phyloP scores from a whole-genome alignment of 495 filamentous ascomycete genomes.

The Pseudevernia furfuracea region DNA sequence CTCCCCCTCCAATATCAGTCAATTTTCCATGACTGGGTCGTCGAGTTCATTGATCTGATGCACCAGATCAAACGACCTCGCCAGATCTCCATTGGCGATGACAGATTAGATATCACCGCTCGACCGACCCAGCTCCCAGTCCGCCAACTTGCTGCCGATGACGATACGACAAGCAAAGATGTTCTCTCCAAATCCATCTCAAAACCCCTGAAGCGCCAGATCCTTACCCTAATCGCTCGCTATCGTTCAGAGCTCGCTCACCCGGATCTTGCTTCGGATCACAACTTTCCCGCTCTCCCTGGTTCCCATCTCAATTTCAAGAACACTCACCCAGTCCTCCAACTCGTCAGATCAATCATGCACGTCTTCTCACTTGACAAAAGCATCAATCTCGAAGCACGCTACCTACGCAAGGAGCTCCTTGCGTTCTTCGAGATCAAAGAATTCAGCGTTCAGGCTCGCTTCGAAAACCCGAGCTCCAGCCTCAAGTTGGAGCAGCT shows the following conservation, averaged over 20 bases:
- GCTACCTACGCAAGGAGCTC: slow-evolving; percentile 79
- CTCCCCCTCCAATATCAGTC: slow-evolving; percentile 72
- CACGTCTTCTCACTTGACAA: slow-evolving; percentile 86
- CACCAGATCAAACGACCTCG: slow-evolving; percentile 66
- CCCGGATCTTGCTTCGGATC: slow-evolving; percentile 78
- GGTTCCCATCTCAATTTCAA: slow-evolving; percentile 61
- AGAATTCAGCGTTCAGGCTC: slow-evolving; percentile 82
- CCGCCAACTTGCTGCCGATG: slow-evolving; percentile 49
- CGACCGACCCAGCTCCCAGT: slow-evolving; percentile 72
- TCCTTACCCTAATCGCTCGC: slow-evolving; percentile 65
- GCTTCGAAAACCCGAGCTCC: slow-evolving; percentile 78
- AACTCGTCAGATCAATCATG: slow-evolving; percentile 85
- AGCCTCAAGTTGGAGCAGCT: slow-evolving; percentile 65
- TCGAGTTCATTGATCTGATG: slow-evolving; percentile 95
- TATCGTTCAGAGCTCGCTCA: slow-evolving; percentile 88
- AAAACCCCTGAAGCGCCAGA: slow-evolving; percentile 83
- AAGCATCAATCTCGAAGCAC: slow-evolving; percentile 75
- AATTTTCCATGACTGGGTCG: slow-evolving; percentile 83
- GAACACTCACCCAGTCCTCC: slow-evolving; percentile 69
- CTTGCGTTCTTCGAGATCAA: slow-evolving; percentile 85
- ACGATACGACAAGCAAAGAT: slow-evolving; percentile 44
- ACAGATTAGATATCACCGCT: slow-evolving; percentile 47
- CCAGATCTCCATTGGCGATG: slow-evolving; percentile 29
- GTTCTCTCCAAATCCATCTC: slow-evolving; percentile 71
- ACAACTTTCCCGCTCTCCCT: slow-evolving; percentile 73